phyloP scores from a whole-genome alignment of 495 filamentous ascomycete genomes.

The Penicillium lagena region DNA sequence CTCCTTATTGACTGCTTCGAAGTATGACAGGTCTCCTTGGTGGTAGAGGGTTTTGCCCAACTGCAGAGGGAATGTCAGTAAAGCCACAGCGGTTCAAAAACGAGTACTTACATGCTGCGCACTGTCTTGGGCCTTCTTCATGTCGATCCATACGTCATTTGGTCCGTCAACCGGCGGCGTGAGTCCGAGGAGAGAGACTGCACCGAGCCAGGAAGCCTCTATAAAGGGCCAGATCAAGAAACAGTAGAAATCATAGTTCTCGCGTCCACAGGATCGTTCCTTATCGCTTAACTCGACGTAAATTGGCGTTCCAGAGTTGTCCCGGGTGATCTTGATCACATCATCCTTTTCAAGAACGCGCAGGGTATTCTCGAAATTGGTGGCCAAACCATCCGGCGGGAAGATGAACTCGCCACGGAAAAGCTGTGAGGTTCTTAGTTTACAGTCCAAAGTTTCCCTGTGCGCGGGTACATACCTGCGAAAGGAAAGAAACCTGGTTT shows the following conservation, averaged over 20 bases:
- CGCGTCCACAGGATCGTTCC: conserved; percentile 71
- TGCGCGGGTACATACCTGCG: conserved; percentile 42
- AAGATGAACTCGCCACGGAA: conserved; percentile 98
- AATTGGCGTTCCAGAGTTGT: conserved; percentile 46
- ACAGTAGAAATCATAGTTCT: conserved; percentile 98
- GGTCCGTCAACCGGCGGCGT: conserved; percentile 59
- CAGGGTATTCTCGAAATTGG: conserved; percentile 76
- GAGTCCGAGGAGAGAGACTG: conserved; percentile 77
- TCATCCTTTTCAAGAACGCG: conserved; percentile 69
- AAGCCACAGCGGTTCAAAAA: neutral
- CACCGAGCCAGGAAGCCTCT: conserved; percentile 85
- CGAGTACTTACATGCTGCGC: conserved; percentile 64
- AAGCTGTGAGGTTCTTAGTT: conserved; percentile 41
- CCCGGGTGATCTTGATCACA: conserved; percentile 65
- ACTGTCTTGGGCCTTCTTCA: conserved; percentile 70
- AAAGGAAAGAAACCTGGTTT: conserved; percentile 81
- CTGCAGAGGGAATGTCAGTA: conserved; percentile 33
- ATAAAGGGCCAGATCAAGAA: conserved; percentile 98
- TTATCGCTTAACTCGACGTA: conserved; percentile 66
- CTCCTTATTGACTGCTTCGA: conserved; percentile 97
- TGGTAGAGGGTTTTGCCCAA: conserved; percentile 96
- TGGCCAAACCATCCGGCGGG: conserved; percentile 71
- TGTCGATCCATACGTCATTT: conserved; percentile 68
- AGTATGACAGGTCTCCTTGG: conserved; percentile 93
- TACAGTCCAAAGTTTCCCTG: neutral